Conservation (phyloP, 1,139 yeast species). For the Pichia sp. region DNA sequence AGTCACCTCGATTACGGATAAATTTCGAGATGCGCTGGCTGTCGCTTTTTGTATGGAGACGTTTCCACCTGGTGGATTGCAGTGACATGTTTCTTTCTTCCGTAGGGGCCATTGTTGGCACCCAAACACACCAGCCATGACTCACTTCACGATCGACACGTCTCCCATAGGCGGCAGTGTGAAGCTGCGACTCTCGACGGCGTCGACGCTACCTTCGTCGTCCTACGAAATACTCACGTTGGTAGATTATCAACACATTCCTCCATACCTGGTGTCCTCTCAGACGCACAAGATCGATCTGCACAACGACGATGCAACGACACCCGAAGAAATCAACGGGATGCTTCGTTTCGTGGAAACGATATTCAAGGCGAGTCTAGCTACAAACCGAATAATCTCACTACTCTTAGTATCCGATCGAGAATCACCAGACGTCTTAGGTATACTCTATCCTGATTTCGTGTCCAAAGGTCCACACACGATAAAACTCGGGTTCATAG, state of each 20-base stretch:
- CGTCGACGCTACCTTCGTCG: not conserved
- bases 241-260: conserved; percentile 2
- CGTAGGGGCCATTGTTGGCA: no score
- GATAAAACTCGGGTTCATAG: not conserved
- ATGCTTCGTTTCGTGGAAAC: not conserved
- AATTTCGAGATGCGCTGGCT: no score
- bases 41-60: no score
- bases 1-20: no score
- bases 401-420: not conserved
- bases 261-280: conserved; percentile 1
- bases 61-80: no score
- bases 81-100: no score
- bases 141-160: not conserved
- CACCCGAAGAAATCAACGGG: not conserved
- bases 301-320: not conserved
- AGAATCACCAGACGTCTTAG: not conserved
- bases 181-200: not conserved
- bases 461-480: not conserved
- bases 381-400: not conserved
- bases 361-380: not conserved
- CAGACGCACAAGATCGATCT: not conserved
- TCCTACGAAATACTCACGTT: not conserved
- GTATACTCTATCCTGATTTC: conserved; percentile 5
- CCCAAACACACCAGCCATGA: no score
- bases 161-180: not conserved